Evolutionary conservation across 148 eudicot genomes (phyloP).

Genomic region (Chenopodium formosanum): DNA sequence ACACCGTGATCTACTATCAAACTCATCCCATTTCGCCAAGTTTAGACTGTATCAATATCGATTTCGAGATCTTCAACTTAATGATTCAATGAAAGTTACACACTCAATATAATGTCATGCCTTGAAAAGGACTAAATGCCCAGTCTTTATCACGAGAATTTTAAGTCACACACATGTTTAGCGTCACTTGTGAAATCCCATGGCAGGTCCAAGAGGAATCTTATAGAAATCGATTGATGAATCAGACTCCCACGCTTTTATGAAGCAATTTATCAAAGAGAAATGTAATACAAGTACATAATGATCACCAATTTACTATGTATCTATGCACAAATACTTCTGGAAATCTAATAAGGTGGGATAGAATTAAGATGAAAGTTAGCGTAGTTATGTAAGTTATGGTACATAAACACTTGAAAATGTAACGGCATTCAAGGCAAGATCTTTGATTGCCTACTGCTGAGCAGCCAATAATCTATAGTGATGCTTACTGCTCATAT

Average conservation of each 20-base stretch:
- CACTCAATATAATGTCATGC: neutral
- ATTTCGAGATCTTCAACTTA: neutral
- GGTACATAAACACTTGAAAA: neutral
- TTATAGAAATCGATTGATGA: too few species aligned
- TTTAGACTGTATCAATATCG: neutral
- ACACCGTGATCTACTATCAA: too few species aligned
- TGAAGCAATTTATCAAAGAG: neutral
- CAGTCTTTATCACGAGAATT: neutral
- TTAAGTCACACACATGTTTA: neutral
- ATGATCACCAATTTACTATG: neutral
- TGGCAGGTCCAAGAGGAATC: neutral
- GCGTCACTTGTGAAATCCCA: neutral
- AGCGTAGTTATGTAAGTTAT: neutral
- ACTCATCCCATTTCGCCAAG: too few species aligned
- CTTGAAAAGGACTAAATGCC: neutral
- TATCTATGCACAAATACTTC: too few species aligned
- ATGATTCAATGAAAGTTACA: neutral
- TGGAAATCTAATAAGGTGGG: too few species aligned
- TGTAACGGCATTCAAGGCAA: neutral
- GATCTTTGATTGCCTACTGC: neutral
- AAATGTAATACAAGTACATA: neutral
- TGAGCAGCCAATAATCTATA: neutral
- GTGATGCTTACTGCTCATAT: neutral
- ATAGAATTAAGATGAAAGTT: neutral
- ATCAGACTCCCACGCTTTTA: neutral